These are phyloP conservation scores for Basidiobolus meristosporus DNA, from an alignment of 371 early-diverging fungal species.

Conservation along the genomic window DNA sequence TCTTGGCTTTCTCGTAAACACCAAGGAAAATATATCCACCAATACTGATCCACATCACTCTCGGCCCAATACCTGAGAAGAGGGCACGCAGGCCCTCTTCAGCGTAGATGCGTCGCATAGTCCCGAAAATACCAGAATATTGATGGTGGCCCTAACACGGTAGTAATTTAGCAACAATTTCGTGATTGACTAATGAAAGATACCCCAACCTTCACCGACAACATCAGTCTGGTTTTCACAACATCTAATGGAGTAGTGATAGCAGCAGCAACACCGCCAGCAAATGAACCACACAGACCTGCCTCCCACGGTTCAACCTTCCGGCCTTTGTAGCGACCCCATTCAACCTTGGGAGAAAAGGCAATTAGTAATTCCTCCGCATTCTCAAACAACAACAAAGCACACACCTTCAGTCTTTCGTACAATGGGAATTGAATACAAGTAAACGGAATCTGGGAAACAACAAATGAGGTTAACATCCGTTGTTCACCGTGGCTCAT, in stretches of 20 bases:
- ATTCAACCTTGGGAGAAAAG: not conserved
- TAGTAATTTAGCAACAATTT: not conserved
- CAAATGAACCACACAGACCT: constrained; percentile 67
- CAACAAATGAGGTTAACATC: not conserved
- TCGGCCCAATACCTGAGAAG: constrained; percentile 77
- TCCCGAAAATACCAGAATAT: constrained; percentile 48
- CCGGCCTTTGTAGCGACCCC: constrained; percentile 8
- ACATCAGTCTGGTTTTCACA: constrained; percentile 80
- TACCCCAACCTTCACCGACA: constrained; percentile 19
- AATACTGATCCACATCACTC: constrained; percentile 86
- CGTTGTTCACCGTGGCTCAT: not conserved
- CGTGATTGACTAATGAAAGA: not conserved
- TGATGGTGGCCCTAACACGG: constrained; percentile 12
- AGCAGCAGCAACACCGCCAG: constrained; percentile 83
- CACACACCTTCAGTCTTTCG: constrained; percentile 61
- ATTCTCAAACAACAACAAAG: constrained; percentile 1
- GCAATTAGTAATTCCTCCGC: not conserved
- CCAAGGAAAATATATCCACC: constrained; percentile 93
- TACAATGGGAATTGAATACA: constrained; percentile 93
- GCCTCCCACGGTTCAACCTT: constrained; percentile 62
- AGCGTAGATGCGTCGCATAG: constrained; percentile 45
- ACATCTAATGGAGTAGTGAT: constrained; percentile 88
- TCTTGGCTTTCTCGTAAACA: constrained; percentile 69
- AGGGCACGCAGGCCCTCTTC: constrained; percentile 68
- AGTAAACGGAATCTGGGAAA: constrained; percentile 70